Base-by-base conservation (phyloP, 208 protist species). In the Hexamita inflata region DNA sequence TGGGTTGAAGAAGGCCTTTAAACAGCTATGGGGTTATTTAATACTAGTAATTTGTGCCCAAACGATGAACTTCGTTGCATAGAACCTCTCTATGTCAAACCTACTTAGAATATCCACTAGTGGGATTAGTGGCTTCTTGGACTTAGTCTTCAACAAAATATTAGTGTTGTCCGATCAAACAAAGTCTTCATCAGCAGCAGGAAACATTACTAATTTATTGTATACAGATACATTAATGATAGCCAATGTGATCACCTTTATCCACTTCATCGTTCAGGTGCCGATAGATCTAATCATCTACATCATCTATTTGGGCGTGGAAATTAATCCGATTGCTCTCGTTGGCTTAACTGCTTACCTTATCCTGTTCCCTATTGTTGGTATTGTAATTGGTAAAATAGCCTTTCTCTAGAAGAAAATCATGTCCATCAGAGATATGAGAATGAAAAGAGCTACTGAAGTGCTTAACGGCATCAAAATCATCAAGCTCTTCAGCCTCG, bases 161-260 rank as follows among this genome's bases (percentile, higher is more conserved):
- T 53, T 53, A 19, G 19, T 4, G 19, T 53, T 53, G 45, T 53
- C 45, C 19, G 19, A 53, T 19, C 45, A 53, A 24, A 19, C 45
- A 24, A 53, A 19, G 19, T 53, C 45, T 24, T 24, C 4, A 24
- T 53, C 45, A 19, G 4, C 45, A 4, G 19, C 75, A 13, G 86
- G 86, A 70, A 80, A 86, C 59, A 82, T 89, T 59, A 78, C 85
- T 26, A 87, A 89, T 75, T 68, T 86, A 58, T 82, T 86, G 80
- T 61, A 74, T 28, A 73, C 75, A 28, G 82, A 84, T 73, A 73
- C 75, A 0, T 0, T 13, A 26, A 57, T 1, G 19, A 53, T 86
- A 2, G 24, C 65, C 58, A 70, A 80, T 29, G 41, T 83, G 28
- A 73, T 75, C 26, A 32, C 60, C 24, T 73, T 77, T 49, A 0